Conservation (phyloP, 192 early-diverging fungal species). For the Rhizophagus prolifer region DNA sequence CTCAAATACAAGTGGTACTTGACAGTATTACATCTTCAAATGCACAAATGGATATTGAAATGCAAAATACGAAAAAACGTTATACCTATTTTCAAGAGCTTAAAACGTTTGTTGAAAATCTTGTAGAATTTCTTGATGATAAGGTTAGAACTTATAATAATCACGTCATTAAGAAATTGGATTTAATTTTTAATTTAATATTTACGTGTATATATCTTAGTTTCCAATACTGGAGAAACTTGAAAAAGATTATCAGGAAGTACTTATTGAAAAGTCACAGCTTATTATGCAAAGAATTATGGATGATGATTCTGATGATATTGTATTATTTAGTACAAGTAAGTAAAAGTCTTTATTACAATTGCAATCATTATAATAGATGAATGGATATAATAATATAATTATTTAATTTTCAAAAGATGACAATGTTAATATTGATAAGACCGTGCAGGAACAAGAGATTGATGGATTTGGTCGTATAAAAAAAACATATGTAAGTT, state of each 20-base stretch:
- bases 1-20: slow-evolving; percentile 39
- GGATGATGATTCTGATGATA: slow-evolving; percentile 44
- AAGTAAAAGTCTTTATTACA: slow-evolving; percentile 30
- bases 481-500: slow-evolving; percentile 24
- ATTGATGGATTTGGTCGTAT: slow-evolving; percentile 15
- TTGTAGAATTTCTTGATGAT: slow-evolving; percentile 55
- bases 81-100: slow-evolving; percentile 58
- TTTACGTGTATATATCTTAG: slow-evolving; percentile 11
- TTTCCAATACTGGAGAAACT: slow-evolving; percentile 53
- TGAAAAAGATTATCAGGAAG: slow-evolving; percentile 43
- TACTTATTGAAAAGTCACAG: slow-evolving; percentile 37
- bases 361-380: slow-evolving; percentile 32
- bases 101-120: slow-evolving; percentile 44
- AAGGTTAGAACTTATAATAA: slow-evolving; percentile 43
- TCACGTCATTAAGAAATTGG: no score
- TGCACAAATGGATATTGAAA: slow-evolving; percentile 40
- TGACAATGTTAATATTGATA: no score
- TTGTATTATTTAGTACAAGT: slow-evolving; percentile 25
- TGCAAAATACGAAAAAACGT: slow-evolving; percentile 40
- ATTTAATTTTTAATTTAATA: not conserved
- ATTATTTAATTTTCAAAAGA: no score
- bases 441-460: no score
- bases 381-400: no score
- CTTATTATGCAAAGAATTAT: slow-evolving; percentile 36
- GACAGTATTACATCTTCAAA: slow-evolving; percentile 27